A percentile compares a stretch with the other conserved stretches of the same genome.
phyloP scores from a whole-genome alignment of 129 eudicot species.

The Saussurea involucrata region DNA sequence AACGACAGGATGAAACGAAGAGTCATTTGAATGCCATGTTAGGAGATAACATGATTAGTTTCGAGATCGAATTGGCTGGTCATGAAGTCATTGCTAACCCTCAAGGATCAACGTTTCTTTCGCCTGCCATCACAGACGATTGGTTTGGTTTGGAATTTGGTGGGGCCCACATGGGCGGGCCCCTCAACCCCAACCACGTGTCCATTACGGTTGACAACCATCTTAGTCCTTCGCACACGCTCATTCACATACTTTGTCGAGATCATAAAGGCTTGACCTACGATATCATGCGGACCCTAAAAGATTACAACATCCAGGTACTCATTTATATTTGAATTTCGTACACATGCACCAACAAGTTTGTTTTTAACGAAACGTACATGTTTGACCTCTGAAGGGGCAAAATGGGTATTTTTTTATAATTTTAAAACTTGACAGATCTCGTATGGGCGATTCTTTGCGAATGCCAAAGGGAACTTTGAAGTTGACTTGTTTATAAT shows the following conservation, averaged over 20 bases:
- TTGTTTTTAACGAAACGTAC: not conserved
- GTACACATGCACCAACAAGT: not conserved
- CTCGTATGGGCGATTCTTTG: constrained; percentile 38
- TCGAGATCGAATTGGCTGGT: constrained; percentile 43
- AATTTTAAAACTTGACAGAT: constrained; percentile 12
- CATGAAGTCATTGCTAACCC: constrained; percentile 26
- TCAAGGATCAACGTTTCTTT: constrained; percentile 48
- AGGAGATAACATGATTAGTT: constrained; percentile 40
- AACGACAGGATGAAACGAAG: constrained; percentile 42
- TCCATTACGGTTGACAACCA: constrained; percentile 35
- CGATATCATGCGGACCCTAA: constrained; percentile 48
- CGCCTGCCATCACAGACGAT: constrained; percentile 34
- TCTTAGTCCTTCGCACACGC: constrained; percentile 51
- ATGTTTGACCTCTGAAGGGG: not conserved
- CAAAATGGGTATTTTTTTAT: not conserved
- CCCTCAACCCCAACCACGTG: constrained; percentile 15
- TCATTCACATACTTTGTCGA: constrained; percentile 39
- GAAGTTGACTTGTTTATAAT: constrained; percentile 40
- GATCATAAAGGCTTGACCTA: constrained; percentile 54
- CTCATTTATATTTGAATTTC: not conserved
- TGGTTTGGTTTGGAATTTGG: constrained; percentile 25
- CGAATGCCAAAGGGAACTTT: constrained; percentile 28
- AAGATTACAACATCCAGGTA: constrained; percentile 54
- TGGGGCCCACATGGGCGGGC: constrained; percentile 16
- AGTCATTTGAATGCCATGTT: constrained; percentile 31